phyloP scores from a whole-genome alignment of 495 filamentous ascomycete genomes.

The Neurospora sp. region DNA sequence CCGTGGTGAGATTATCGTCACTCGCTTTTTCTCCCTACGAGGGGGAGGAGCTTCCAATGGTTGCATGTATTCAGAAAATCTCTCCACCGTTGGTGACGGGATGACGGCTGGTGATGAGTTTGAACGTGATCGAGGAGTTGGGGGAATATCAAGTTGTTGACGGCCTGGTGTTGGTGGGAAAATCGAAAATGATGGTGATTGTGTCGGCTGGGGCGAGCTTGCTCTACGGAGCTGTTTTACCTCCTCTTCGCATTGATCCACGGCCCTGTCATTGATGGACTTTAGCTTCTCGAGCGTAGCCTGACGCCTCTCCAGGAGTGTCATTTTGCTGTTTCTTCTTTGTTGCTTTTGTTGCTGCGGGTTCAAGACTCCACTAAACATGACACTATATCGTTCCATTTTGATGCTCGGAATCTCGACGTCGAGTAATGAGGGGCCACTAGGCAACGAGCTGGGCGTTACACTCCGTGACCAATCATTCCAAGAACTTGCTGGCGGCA shows the following conservation, averaged over 20 bases:
- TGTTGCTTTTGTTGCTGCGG: conserved; percentile 9
- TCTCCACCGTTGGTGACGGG: conserved; percentile 31
- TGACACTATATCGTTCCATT: conserved; percentile 87
- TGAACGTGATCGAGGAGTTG: conserved; percentile 43
- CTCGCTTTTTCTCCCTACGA: conserved; percentile 17
- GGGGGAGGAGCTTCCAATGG: not conserved
- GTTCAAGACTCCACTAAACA: conserved; percentile 74
- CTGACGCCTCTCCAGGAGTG: conserved; percentile 56
- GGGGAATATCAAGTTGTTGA: conserved; percentile 15
- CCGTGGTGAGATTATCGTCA: conserved; percentile 21
- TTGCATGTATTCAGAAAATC: conserved; percentile 14
- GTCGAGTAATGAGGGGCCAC: conserved; percentile 37
- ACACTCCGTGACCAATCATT: not conserved
- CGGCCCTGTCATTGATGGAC: conserved; percentile 35
- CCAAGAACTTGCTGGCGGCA: not conserved
- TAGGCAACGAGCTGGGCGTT: not conserved
- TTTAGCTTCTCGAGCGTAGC: conserved; percentile 57
- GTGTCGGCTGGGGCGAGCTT: conserved; percentile 49
- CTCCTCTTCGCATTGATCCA: conserved; percentile 24
- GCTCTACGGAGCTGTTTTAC: conserved; percentile 33
- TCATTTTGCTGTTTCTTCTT: conserved; percentile 10
- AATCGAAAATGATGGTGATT: conserved; percentile 51
- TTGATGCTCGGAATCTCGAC: conserved; percentile 73
- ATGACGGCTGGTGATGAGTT: conserved; percentile 48
- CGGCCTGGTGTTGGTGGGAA: conserved; percentile 48